A percentile compares a stretch with the other conserved stretches of the same genome.
These are phyloP conservation scores for Barbatosphaeria neglecta DNA, from an alignment of 495 filamentous ascomycete species.

Conservation along the genomic window DNA sequence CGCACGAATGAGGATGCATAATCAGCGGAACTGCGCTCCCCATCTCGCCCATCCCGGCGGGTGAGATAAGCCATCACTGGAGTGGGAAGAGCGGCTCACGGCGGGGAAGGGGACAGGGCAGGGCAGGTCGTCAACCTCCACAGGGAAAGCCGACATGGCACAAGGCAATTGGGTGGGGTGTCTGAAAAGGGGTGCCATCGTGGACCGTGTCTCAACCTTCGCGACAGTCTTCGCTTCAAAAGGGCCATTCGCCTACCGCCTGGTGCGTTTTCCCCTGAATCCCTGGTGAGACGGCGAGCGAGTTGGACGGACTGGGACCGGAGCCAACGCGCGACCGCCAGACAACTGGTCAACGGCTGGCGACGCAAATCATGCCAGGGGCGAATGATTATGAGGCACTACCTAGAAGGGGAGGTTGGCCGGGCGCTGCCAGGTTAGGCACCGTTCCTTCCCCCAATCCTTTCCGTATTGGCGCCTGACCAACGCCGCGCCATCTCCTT, in stretches of 20 bases:
- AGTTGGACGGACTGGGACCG: not conserved
- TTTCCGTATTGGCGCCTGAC: not conserved
- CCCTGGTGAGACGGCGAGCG: not conserved
- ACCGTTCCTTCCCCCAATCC: not conserved
- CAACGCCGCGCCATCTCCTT: not conserved
- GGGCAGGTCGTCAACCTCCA: not conserved
- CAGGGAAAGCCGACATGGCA: not conserved
- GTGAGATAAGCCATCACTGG: too few species aligned
- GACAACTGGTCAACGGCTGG: too few species aligned
- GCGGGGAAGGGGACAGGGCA: not conserved
- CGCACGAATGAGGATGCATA: too few species aligned
- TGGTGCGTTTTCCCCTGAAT: too few species aligned
- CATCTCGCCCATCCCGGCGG: too few species aligned
- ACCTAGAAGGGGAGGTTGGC: not conserved
- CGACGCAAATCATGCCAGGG: not conserved
- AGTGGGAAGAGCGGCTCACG: not conserved
- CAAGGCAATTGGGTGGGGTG: not conserved
- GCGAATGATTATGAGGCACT: not conserved
- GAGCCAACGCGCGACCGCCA: not conserved
- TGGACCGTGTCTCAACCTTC: not conserved
- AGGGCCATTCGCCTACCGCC: too few species aligned
- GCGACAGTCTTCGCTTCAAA: not conserved
- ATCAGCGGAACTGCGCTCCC: too few species aligned
- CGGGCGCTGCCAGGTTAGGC: not conserved
- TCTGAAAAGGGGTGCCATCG: not conserved